A percentile compares a stretch with the other conserved stretches of the same genome.
phyloP scores from a whole-genome alignment of 768 basidiomycete species.

The Boletus subcaerulescens region DNA sequence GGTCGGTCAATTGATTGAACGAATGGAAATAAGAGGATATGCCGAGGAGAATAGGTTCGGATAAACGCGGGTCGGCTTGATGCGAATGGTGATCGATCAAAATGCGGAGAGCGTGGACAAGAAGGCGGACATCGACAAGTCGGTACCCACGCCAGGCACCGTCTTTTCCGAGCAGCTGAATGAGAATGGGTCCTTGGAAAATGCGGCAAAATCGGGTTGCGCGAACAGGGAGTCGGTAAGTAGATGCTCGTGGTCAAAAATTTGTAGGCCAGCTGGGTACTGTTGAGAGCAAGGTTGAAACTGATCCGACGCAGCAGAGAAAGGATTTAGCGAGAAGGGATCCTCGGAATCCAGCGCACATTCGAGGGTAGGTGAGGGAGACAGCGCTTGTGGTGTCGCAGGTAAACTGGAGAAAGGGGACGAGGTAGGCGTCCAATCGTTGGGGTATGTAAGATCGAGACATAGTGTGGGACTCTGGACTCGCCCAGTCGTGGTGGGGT shows the following conservation, averaged over 20 bases:
- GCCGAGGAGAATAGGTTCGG: conserved; percentile 3
- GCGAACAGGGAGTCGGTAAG: conserved; percentile 13
- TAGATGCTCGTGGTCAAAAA: conserved; percentile 17
- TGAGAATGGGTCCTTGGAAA: conserved; percentile 24
- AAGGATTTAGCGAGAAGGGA: conserved; percentile 18
- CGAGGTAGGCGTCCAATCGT: conserved; percentile 42
- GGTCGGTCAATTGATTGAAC: not conserved
- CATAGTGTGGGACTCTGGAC: conserved; percentile 35
- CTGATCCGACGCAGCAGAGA: conserved; percentile 12
- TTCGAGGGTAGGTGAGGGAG: conserved; percentile 28
- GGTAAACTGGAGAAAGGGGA: conserved; percentile 46
- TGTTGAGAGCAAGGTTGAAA: conserved; percentile 15
- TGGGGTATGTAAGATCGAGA: conserved; percentile 38
- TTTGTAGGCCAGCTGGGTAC: conserved; percentile 20
- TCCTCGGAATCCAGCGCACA: conserved; percentile 21
- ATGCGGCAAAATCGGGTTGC: conserved; percentile 22
- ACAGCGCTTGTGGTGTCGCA: conserved; percentile 39
- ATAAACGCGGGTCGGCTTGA: conserved; percentile 3
- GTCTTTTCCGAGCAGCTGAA: conserved; percentile 25
- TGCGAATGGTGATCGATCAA: conserved; percentile 12
- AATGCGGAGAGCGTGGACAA: conserved; percentile 31
- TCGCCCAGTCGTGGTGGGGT: conserved; percentile 22
- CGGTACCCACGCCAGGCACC: conserved; percentile 21
- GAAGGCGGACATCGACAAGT: conserved; percentile 32
- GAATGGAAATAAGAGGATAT: conserved; percentile 2